Evolutionary conservation across 495 filamentous ascomycete genomes (phyloP), one percentile per base, ranked within the genome.

Genomic region (Halenospora varia): DNA sequence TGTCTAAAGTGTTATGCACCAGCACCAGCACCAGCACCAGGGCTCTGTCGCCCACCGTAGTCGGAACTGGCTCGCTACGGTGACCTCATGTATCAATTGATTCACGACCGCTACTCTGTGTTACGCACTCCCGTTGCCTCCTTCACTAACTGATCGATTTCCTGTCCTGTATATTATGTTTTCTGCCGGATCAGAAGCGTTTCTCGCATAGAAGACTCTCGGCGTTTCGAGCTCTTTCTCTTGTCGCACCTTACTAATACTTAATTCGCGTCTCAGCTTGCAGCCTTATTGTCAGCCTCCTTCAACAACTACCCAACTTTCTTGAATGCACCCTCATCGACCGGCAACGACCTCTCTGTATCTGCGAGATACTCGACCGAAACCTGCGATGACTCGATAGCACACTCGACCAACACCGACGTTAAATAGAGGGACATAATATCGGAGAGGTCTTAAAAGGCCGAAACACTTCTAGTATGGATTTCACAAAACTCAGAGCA

Each of bases 401-500:
- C 29, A 35, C 4, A 35, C 13, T 35, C 29, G 13, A 45, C 13
- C 42, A 45, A 45, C 9, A 40, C 35, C 15, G 15, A 40, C 8
- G 35, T 8, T 9, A 45, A 45, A 15, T n/a, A 8, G 11, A 45
- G 11, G 18, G n/a, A 45, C 8, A 15, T 9, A 4, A n/a, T 3
- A 6, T 6, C 13, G 3, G 18, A 45, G 13, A 45, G 13, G 18
- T 4, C 42, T 15, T 18, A n/a, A 25, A 29, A 29, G 10, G 48
- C n/a, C 13, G 35, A n/a, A 20, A 6, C 17, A 8, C 20, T n/a
- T n/a, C n/a, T n/a, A 57, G 2, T 10, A 66, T 92, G 66, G 90
- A 96, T 70, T 95, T 89, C 67, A 86, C 86, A 65, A 84, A 85
- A 60, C 79, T 98, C 47, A 86, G 89, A 59, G 89, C 91, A 52